Percentiles rank a stretch among this genome's conserved stretches.
Evolutionary conservation across 1,139 yeast species (phyloP).

Genomic region (Diutina pseudorugosa): DNA sequence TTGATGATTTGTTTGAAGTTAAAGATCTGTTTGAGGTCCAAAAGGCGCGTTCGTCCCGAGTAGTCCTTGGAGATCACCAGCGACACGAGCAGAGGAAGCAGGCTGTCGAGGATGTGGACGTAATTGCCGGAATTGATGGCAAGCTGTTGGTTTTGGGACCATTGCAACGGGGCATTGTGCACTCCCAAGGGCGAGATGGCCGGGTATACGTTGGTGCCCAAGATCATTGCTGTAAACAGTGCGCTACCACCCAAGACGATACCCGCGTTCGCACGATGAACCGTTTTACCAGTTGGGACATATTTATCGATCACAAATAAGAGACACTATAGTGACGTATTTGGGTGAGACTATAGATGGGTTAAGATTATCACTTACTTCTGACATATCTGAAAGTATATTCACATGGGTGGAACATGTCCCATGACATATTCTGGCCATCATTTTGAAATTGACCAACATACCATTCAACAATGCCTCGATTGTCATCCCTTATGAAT

Average conservation of each 20-base stretch:
- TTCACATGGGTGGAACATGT: no score
- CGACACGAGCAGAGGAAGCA: not conserved
- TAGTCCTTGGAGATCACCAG: conserved; percentile 3
- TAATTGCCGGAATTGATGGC: not conserved
- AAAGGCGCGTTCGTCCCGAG: not conserved
- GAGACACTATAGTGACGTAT: no score
- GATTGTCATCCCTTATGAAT: no score
- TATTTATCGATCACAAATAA: no score
- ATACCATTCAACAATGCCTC: no score
- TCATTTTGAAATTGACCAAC: no score
- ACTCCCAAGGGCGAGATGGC: not conserved
- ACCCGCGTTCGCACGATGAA: not conserved
- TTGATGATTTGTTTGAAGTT: not conserved
- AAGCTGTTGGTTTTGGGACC: conserved; percentile 1
- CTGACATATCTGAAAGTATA: no score
- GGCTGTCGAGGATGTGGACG: not conserved
- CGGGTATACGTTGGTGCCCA: not conserved
- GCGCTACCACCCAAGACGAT: not conserved
- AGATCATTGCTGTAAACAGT: not conserved
- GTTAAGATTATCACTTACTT: no score
- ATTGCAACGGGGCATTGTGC: not conserved
- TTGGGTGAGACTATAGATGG: no score
- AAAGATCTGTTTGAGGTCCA: not conserved
- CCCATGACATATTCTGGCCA: no score
- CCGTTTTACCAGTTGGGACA: no score